Evolutionary conservation across 2,329 filamentous ascomycete genomes (phyloP), one percentile per base, ranked within the genome.

Genomic region (Fusarium solani-melongenae): DNA sequence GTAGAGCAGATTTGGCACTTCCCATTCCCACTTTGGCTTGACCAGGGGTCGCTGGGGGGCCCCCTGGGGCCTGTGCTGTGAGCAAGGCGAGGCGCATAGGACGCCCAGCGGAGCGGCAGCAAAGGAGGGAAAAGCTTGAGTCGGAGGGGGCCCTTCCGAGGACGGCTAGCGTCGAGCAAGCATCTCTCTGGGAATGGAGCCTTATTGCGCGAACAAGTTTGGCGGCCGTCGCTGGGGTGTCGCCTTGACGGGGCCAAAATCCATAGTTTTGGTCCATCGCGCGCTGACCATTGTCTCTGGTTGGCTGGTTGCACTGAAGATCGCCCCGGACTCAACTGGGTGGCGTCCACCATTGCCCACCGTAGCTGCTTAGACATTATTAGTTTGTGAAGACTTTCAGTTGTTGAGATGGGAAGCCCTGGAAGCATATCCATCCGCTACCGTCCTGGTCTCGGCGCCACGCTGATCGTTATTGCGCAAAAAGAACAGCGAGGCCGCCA

Each of bases 171-270:
- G 64, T 67, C 53, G 58, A 66, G 63, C 69, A 64, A 51, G 69
- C 69, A 76, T 77, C 76, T 68, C 66, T 70, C 67, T 78, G 77
- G 72, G 74, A 78, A 78, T 78, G 77, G 68, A 76, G 74, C 67
- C 53, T 76, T 70, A 75, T 77, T 70, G 72, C 77, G 66, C 70
- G 73, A 78, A 78, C 72, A 72, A 77, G 77, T 78, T 76, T 78
- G 77, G 77, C 67, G 75, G 68, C 75, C 77, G 74, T 75, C 70
- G 67, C 66, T 67, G 70, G 74, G 72, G 69, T 66, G 73, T 73
- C 70, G 64, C 66, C 55, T 73, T 67, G 66, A 69, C 56, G 39
- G 70, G 64, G 67, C 64, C 53, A 58, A 55, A 53, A 64, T 64
- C 49, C 57, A 68, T 69, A 64, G 62, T 63, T 71, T 61, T 75